These are phyloP conservation scores for Galerina sulciceps DNA, from an alignment of 768 basidiomycete species.

Conservation along the genomic window DNA sequence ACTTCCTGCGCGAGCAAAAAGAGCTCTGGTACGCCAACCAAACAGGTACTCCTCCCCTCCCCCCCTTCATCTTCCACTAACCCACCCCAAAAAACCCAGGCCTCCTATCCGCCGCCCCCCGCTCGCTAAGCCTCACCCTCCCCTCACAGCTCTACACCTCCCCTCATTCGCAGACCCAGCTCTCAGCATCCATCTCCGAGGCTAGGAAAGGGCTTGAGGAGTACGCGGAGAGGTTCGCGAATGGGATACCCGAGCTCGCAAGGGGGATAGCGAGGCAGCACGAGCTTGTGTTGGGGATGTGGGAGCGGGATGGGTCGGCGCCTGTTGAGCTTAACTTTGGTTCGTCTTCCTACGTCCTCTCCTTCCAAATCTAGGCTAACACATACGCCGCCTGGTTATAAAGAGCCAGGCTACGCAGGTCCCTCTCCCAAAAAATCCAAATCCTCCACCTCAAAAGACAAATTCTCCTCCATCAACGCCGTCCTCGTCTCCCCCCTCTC, in stretches of 20 bases:
- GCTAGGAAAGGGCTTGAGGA: conserved; percentile 21
- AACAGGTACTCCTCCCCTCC: conserved; percentile 23
- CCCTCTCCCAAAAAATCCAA: conserved; percentile 15
- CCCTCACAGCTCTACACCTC: conserved; percentile 25
- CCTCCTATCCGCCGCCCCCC: conserved; percentile 32
- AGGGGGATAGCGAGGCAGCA: conserved; percentile 35
- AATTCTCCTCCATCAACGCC: conserved; percentile 34
- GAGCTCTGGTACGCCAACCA: conserved; percentile 32
- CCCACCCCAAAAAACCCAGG: conserved; percentile 11
- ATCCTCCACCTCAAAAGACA: conserved; percentile 26
- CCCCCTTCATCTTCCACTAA: background rate
- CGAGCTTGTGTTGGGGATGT: conserved; percentile 24
- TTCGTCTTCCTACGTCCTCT: conserved; percentile 8
- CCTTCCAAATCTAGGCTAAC: background rate
- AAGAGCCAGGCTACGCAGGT: conserved; percentile 38
- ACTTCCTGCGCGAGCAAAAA: conserved; percentile 25
- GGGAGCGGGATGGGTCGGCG: conserved; percentile 25
- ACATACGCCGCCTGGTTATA: too few species aligned
- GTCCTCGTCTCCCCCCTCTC: conserved; percentile 41
- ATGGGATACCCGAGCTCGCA: conserved; percentile 32
- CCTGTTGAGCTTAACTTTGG: conserved; percentile 35
- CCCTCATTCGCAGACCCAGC: conserved; percentile 14
- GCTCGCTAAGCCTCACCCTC: conserved; percentile 32
- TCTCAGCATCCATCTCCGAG: too few species aligned
- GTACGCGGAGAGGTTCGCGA: conserved; percentile 32